Conservation (phyloP, 2,329 filamentous ascomycete genomes). For the Penicillium janthinellum region DNA sequence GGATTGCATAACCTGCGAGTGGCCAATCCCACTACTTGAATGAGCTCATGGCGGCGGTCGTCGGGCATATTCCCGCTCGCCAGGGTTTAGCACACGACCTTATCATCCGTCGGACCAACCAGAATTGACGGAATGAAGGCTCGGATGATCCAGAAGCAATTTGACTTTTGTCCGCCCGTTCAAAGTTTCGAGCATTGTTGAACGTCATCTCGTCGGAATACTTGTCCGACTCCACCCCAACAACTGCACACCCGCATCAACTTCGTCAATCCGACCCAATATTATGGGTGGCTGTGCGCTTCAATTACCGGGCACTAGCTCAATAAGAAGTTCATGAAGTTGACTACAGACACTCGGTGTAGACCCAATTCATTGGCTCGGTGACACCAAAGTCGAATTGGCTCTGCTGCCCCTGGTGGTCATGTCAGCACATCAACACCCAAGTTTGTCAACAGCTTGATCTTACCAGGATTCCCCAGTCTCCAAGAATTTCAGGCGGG, state of each 20-base stretch:
- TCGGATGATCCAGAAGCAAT: background rate
- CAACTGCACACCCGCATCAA: background rate
- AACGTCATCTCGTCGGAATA: slow-evolving; percentile 1
- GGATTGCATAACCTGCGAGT: background rate
- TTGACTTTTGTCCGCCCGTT: background rate
- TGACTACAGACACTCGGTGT: slow-evolving; percentile 6
- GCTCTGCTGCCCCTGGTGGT: background rate
- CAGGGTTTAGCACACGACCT: too few species aligned
- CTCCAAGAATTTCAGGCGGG: slow-evolving; percentile 34
- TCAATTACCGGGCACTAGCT: too few species aligned
- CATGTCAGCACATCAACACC: background rate
- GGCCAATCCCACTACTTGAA: background rate
- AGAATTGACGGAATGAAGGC: background rate
- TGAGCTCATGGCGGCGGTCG: slow-evolving; percentile 11
- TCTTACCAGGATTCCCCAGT: slow-evolving; percentile 50
- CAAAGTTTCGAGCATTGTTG: background rate
- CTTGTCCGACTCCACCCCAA: background rate
- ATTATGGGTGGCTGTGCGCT: background rate
- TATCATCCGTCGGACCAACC: background rate
- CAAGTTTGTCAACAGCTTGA: too few species aligned
- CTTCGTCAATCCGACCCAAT: background rate
- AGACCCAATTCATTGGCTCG: slow-evolving; percentile 24
- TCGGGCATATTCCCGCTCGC: slow-evolving; percentile 10
- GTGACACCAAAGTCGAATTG: slow-evolving; percentile 28
- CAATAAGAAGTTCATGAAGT: background rate